phyloP scores from a whole-genome alignment of 192 early-diverging fungal genomes.

The Linnemannia schmuckeri region DNA sequence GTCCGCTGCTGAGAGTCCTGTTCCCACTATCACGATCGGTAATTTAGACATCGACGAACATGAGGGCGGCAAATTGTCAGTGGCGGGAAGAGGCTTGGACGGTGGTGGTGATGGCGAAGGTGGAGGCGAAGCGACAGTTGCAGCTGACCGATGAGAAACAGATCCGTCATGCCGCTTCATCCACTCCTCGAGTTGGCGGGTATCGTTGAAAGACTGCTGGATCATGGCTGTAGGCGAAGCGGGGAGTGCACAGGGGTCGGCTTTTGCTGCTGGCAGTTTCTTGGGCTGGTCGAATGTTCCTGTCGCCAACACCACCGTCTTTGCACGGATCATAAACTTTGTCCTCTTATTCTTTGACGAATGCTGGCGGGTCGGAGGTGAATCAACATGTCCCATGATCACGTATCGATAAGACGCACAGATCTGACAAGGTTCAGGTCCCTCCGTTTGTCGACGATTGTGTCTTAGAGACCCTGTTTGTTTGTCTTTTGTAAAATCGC shows the following conservation, averaged over 20 bases:
- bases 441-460: neutral
- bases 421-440: neutral
- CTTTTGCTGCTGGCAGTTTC: slow-evolving; percentile 34
- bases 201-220: slow-evolving; percentile 50
- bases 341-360: slow-evolving; percentile 1
- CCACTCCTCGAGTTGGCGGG: slow-evolving; percentile 52
- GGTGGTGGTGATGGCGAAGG: slow-evolving; percentile 11
- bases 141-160: neutral
- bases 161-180: slow-evolving; percentile 30
- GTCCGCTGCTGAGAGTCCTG: slow-evolving; percentile 52
- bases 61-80: neutral
- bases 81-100: neutral
- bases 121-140: slow-evolving; percentile 12
- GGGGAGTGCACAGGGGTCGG: slow-evolving; percentile 32
- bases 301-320: slow-evolving; percentile 40
- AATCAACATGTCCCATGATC: slow-evolving; percentile 35
- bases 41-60: neutral
- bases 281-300: slow-evolving; percentile 56
- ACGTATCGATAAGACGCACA: slow-evolving; percentile 41
- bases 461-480: neutral
- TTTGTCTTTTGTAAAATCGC: neutral
- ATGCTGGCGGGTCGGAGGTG: neutral
- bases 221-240: slow-evolving; percentile 18
- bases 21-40: slow-evolving; percentile 51
- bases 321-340: slow-evolving; percentile 40